Percentiles rank a stretch among this genome's conserved stretches.
These are phyloP conservation scores for Quercus phellos DNA, from an alignment of 331 rosid species.

Conservation along the genomic window DNA sequence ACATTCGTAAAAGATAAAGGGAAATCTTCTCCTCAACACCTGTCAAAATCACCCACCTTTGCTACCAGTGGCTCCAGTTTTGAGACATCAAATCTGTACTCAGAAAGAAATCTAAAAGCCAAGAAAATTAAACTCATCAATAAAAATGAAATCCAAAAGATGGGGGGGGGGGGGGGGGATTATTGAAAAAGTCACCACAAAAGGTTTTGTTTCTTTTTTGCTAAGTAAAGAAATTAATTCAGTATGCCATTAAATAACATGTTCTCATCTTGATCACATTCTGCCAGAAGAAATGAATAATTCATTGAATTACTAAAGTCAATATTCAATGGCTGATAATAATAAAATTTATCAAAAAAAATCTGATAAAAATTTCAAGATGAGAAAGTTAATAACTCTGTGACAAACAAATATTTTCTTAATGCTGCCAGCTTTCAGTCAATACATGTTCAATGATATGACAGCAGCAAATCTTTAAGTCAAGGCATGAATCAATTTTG, in stretches of 20 bases:
- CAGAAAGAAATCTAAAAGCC: conserved; percentile 72
- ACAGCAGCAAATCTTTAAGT: too few species aligned
- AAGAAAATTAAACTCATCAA: conserved; percentile 18
- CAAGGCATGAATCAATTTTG: too few species aligned
- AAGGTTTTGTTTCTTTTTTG: not conserved
- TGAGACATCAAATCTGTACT: conserved; percentile 82
- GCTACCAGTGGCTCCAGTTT: conserved; percentile 96
- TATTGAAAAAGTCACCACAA: not conserved
- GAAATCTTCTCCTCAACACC: conserved; percentile 2
- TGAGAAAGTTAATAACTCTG: not conserved
- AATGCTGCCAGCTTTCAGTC: not conserved
- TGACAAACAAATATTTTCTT: not conserved
- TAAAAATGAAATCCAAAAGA: not conserved
- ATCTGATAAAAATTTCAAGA: not conserved
- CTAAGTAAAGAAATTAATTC: too few species aligned
- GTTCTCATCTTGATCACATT: too few species aligned
- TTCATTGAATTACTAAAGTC: not conserved
- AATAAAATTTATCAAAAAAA: too few species aligned
- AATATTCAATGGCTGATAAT: not conserved
- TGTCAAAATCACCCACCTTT: conserved; percentile 51
- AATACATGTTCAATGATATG: not conserved
- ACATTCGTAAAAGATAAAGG: not conserved
- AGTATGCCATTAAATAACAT: not conserved
- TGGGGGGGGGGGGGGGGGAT: too few species aligned
- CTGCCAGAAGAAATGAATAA: not conserved